Evolutionary conservation across 2,329 filamentous ascomycete species (phyloP), one percentile per base, ranked within the genome.

Genomic region (Ophiostoma piceae): DNA sequence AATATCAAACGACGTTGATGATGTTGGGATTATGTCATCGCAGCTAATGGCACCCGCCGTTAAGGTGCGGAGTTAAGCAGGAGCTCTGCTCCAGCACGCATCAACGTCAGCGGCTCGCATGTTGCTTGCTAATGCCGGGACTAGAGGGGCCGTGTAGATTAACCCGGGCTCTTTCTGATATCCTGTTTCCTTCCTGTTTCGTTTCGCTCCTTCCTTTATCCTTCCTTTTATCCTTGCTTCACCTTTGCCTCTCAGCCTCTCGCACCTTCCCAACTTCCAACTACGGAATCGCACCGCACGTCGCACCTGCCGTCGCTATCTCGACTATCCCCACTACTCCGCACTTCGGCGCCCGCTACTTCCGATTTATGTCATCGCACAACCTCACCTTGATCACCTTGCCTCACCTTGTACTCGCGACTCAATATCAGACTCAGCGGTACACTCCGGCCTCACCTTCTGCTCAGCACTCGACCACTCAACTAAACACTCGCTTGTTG

Each of bases 61-160:
- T 62, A 62, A 62, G 35, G 29, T 65, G 35, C 62, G 62, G 62
- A 65, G 32, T 41, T 65, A 65, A 65, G 62, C 60, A 19, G 5
- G 57, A 57, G 11, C 51, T 57, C n/a, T 47, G 19, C 43, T 4
- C 43, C 43, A 47, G 16, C 19, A 62, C 7, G 57, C 29, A 62
- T 19, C 22, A 62, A 62, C 57, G 57, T 57, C 51, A 57, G 51
- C 19, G 51, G 51, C 51, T 57, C 57, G 51, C 22, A 26, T 62
- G 12, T 26, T 62, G 57, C 32, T 62, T 62, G 5, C 26, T 62
- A 62, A 62, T 62, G 57, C 57, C 57, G 57, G 26, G 26, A 16
- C 57, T 62, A 57, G 57, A 62, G 57, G 57, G 57, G 57, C 57
- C 57, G 57, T 62, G 26, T 62, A 32, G 51, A 57, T 62, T 35